Conservation (phyloP, 768 basidiomycete genomes). For the Boletus subparvulus region DNA sequence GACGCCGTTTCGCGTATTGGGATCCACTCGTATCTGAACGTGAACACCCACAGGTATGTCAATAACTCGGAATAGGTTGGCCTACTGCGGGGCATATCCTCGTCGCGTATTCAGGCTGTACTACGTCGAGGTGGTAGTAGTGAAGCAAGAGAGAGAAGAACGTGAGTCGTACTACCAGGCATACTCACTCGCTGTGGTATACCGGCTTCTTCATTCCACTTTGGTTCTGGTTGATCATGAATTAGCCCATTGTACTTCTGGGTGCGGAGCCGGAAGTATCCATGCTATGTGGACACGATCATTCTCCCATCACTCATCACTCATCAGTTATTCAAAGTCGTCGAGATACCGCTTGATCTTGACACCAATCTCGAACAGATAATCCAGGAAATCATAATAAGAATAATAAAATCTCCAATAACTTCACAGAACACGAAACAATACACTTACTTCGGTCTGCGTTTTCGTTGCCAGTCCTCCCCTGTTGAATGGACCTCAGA, state of each 20-base stretch:
- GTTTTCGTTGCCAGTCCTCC: slow-evolving; percentile 78
- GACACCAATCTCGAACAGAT: slow-evolving; percentile 85
- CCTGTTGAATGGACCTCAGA: slow-evolving; percentile 35
- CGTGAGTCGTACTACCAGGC: no score
- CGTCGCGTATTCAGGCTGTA: neutral
- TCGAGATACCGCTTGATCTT: slow-evolving; percentile 69
- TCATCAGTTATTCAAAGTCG: slow-evolving; percentile 34
- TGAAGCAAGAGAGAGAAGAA: neutral
- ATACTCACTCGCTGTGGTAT: no score
- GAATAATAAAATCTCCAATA: neutral
- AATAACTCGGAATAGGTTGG: slow-evolving; percentile 33
- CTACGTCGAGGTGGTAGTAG: neutral
- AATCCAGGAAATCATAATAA: slow-evolving; percentile 71
- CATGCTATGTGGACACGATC: neutral
- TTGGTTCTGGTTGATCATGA: neutral
- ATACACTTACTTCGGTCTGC: slow-evolving; percentile 63
- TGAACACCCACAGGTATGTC: slow-evolving; percentile 70
- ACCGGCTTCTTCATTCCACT: neutral
- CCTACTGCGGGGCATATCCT: slow-evolving; percentile 19
- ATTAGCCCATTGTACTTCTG: neutral
- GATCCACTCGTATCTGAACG: slow-evolving; percentile 63
- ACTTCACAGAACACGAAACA: neutral
- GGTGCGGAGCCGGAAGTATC: neutral
- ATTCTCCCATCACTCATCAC: neutral
- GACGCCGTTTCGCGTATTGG: slow-evolving; percentile 47